phyloP scores from a whole-genome alignment of 1,284 basidiomycete species.

The Sporisorium scitamineum region DNA sequence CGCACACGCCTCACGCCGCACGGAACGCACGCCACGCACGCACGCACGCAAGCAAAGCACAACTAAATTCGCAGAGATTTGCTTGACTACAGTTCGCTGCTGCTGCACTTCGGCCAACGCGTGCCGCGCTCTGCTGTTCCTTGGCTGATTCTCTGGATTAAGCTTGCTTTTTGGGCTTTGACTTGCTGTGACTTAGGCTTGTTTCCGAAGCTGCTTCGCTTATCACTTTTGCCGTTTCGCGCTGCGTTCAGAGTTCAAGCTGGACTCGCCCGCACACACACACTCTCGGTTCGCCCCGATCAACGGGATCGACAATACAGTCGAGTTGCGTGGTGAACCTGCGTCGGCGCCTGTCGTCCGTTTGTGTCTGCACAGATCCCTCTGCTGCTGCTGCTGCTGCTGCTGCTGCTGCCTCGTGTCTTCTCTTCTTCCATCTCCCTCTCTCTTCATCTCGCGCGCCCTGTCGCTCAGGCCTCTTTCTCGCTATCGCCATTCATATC shows the following conservation, averaged over 20 bases:
- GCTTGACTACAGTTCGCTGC: too few species aligned
- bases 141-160: neutral
- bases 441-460: neutral
- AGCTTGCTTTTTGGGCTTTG: too few species aligned
- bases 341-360: neutral
- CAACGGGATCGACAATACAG: slow-evolving; percentile 4
- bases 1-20: neutral
- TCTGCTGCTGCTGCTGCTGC: neutral
- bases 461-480: neutral
- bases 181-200: neutral
- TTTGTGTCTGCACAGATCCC: too few species aligned
- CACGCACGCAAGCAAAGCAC: neutral
- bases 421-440: neutral
- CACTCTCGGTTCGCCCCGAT: neutral
- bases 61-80: neutral
- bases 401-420: neutral
- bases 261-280: too few species aligned
- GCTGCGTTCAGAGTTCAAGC: too few species aligned
- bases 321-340: slow-evolving; percentile 1
- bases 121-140: neutral
- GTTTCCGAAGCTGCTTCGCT: neutral
- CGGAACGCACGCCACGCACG: neutral
- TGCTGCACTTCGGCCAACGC: slow-evolving; percentile 5
- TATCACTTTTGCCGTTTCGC: neutral
- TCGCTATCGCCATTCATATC: neutral